Evolutionary conservation across 768 basidiomycete species (phyloP), one percentile per base, ranked within the genome.

Genomic region (Leccinum obscurum): DNA sequence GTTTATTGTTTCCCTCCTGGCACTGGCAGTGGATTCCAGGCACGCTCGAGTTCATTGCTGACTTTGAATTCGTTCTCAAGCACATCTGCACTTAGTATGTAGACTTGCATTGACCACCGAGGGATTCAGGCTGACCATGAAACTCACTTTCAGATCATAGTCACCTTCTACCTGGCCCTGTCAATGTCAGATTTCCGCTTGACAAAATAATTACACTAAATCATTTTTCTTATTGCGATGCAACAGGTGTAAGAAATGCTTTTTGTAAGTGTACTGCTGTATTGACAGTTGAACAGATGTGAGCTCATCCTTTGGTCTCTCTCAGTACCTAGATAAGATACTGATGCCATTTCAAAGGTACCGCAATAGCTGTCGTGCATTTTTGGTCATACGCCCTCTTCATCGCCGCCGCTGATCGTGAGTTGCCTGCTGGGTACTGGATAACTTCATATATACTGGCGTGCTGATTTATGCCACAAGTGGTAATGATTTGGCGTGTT

Each of bases 401-500:
- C 30, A 22, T 64, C 0, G 59, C 50, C 30, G 59, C 59, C 20
- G 61, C 61, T 2, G 65, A 69, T 56, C 1, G 68, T 69, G 56
- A 62, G 67, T 57, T 20, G 0, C 5, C n/a, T 22, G 0, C 41
- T 32, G 20, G 7, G 6, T 3, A 4, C 41, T 28, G 20, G 6
- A 7, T 3, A 4, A 5, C 17, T 50, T 9, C 0, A 3, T 9
- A 22, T 34, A 17, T 2, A 4, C 20, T 6, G 5, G 46, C 15
- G n/a, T 14, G 11, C 15, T 57, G 2, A 64, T 13, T 24, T n/a
- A 2, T 10, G 14, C 6, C 6, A 14, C 14, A 24, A 66, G 65
- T 66, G 20, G 28, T 66, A 30, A 66, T 66, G 64, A 46, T 65
- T 11, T 51, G 64, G 13, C 65, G 65, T 2, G 57, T 64, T 5